Evolutionary conservation across 23 red algal species (phyloP), one percentile per base, ranked within the genome.

Genomic region (Agarophyton chilense): DNA sequence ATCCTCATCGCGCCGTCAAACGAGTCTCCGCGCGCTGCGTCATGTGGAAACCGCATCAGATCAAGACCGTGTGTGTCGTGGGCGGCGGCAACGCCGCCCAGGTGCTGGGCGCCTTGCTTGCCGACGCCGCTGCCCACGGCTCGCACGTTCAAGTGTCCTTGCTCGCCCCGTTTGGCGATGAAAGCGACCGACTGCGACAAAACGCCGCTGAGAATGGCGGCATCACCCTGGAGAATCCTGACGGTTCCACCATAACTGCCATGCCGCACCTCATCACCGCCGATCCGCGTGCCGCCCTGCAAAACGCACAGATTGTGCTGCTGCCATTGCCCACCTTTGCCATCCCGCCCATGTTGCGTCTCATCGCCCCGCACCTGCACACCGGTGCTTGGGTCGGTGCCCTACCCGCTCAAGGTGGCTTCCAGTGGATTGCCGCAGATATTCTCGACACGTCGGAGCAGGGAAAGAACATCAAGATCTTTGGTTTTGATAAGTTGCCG

Each of bases 151-250:
- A 17, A 10, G 44, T 49, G 40, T 51, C 82, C 21, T 12, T 86
- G 16, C 61, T 86, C 24, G 82, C 82, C 33, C 58, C 82, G 0
- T 71, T 71, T 45, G 62, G 31, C 0, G 45, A 86, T 45, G 82
- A 86, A 31, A 45, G 56, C 45, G 39, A 86, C 13, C 82, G 82
- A 10, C 82, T 86, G 12, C 10, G n/a, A 16, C 4, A 42, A 18
- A 39, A 14, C 62, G 42, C 64, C 61, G 19, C 32, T 8, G 7
- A 31, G 36, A 81, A 81, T 44, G 36, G 57, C 22, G 81, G 81
- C n/a, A 63, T 84, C 57, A 86, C 82, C n/a, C 82, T 86, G 6
- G 81, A 92, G 10, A 81, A 92, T 22, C 78, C 89, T 8, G 80
- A 84, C 77, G 80, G 63, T 38, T 55, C 61, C n/a, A 29, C 56